Conservation (phyloP, 176 grass and related monocot genomes). For the Coix lacrymajobi region DNA sequence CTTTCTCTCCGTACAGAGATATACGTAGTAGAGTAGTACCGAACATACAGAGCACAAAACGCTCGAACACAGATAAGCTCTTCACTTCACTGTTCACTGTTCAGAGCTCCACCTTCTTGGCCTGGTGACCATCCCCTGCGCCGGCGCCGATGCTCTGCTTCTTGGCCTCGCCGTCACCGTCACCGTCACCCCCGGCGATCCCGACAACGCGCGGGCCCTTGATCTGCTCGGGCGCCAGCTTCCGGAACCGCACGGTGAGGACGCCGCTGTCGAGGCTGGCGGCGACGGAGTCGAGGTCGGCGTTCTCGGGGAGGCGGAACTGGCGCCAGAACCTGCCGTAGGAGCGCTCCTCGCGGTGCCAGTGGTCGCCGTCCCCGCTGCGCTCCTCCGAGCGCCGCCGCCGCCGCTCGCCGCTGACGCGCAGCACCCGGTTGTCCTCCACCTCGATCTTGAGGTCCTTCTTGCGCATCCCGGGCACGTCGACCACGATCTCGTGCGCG, state of each 20-base stretch:
- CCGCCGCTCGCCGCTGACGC: slow-evolving; percentile 81
- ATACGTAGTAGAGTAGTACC: not conserved
- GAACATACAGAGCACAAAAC: not conserved
- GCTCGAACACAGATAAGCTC: not conserved
- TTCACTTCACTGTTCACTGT: not conserved
- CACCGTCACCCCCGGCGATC: slow-evolving; percentile 28
- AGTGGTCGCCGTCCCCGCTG: slow-evolving; percentile 49
- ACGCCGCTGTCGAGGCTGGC: slow-evolving; percentile 59
- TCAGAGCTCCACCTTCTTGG: slow-evolving; percentile 71
- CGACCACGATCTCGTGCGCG: slow-evolving; percentile 69
- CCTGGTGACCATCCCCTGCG: not conserved
- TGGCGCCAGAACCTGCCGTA: slow-evolving; percentile 92
- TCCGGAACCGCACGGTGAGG: slow-evolving; percentile 51
- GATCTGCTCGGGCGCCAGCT: slow-evolving; percentile 74
- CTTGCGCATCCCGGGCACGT: slow-evolving; percentile 66
- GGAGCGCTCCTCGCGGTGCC: slow-evolving; percentile 77
- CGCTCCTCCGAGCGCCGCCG: slow-evolving; percentile 43
- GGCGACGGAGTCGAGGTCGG: slow-evolving; percentile 53
- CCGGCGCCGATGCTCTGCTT: slow-evolving; percentile 14
- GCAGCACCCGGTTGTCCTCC: slow-evolving; percentile 71
- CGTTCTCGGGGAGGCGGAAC: slow-evolving; percentile 79
- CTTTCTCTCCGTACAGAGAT: not conserved
- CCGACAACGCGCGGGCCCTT: slow-evolving; percentile 65
- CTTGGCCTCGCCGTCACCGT: not conserved
- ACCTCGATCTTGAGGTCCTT: slow-evolving; percentile 80